Evolutionary conservation across 345 rosid species (phyloP).

Genomic region (Aquilaria yunnanensis): DNA sequence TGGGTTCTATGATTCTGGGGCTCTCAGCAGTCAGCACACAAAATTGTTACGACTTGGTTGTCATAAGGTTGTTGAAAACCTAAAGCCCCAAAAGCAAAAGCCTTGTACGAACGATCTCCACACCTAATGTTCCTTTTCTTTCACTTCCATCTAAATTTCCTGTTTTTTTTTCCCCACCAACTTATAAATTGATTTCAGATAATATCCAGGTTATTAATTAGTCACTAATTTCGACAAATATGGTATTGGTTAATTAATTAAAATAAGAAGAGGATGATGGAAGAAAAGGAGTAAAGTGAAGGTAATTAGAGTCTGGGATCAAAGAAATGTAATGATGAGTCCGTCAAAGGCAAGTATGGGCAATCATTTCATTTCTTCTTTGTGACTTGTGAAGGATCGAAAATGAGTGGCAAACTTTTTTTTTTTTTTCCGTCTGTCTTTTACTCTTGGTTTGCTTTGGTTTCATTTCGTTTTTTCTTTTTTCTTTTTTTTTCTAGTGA

Average conservation of each 20-base stretch:
- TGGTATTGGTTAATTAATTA: background rate
- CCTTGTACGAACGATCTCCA: background rate
- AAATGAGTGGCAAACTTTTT: background rate
- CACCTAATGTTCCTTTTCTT: background rate
- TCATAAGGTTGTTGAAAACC: background rate
- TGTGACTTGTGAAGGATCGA: constrained; percentile 15
- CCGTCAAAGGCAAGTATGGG: constrained; percentile 29
- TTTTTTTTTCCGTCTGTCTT: background rate
- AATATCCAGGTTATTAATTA: no score
- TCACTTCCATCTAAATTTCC: background rate
- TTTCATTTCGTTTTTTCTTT: background rate
- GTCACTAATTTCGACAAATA: no score
- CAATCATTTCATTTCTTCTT: constrained; percentile 34
- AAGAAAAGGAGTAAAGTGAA: constrained; percentile 16
- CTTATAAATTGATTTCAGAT: background rate
- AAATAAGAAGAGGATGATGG: constrained; percentile 13
- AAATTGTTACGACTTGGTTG: no score
- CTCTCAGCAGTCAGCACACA: no score
- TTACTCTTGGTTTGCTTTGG: no score
- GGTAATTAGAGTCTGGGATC: constrained; percentile 9
- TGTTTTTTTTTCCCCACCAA: background rate
- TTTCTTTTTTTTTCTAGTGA: background rate
- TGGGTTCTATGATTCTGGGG: no score
- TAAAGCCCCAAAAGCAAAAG: constrained; percentile 6
- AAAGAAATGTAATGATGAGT: constrained; percentile 31